phyloP scores from a whole-genome alignment of 2,329 filamentous ascomycete species.

The Xylaria arbuscula region DNA sequence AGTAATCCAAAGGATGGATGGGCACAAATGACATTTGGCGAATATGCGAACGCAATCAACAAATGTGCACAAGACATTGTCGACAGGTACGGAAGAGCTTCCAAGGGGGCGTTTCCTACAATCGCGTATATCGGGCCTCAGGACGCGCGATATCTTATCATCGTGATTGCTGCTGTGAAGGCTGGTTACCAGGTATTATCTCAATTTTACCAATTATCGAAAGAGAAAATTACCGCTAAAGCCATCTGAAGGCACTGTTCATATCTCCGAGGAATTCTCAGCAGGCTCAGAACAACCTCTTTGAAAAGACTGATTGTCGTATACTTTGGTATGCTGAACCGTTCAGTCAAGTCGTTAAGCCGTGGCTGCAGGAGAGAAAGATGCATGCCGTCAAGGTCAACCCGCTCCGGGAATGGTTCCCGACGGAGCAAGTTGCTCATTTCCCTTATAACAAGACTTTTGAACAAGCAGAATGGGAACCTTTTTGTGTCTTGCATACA shows the following conservation, averaged over 20 bases:
- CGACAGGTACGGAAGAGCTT: slow-evolving; percentile 43
- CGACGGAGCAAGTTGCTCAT: slow-evolving; percentile 48
- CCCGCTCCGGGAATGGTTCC: slow-evolving; percentile 51
- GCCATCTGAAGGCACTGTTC: slow-evolving; percentile 21
- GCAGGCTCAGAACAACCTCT: slow-evolving; percentile 58
- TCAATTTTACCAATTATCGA: slow-evolving; percentile 29
- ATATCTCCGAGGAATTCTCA: slow-evolving; percentile 37
- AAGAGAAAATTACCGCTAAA: background rate
- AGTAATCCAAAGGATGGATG: slow-evolving; percentile 53
- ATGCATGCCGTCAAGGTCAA: slow-evolving; percentile 53
- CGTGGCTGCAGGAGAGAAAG: slow-evolving; percentile 52
- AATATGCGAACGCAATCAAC: slow-evolving; percentile 54
- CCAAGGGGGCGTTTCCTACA: slow-evolving; percentile 47
- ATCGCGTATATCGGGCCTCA: slow-evolving; percentile 58
- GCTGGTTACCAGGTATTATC: slow-evolving; percentile 46
- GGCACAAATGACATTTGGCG: slow-evolving; percentile 49
- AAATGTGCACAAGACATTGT: slow-evolving; percentile 51
- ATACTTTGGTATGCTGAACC: slow-evolving; percentile 51
- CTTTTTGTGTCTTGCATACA: slow-evolving; percentile 56
- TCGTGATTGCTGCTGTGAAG: slow-evolving; percentile 39
- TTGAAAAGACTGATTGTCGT: slow-evolving; percentile 56
- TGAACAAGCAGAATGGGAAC: slow-evolving; percentile 56
- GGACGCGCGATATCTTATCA: slow-evolving; percentile 39
- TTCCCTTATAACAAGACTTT: slow-evolving; percentile 56
- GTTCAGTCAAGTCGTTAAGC: slow-evolving; percentile 48